Evolutionary conservation across 495 filamentous ascomycete genomes (phyloP), one percentile per base, ranked within the genome.

Genomic region (Aspergillus bertholletiae): DNA sequence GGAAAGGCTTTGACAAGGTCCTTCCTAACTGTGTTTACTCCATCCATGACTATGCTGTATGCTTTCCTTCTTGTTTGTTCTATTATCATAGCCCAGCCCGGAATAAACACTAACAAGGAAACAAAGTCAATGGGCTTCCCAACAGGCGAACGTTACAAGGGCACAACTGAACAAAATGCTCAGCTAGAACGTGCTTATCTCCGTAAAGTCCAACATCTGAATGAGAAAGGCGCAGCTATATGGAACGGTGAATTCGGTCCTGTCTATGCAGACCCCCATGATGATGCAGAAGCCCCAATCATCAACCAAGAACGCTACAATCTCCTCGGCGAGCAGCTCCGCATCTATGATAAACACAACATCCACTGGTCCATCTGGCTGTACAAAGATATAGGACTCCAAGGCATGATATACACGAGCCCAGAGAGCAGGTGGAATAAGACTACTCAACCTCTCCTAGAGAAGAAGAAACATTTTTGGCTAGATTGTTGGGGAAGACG

Each of bases 231-330:
- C 13, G 74, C 79, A 3, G 78, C 83, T 4, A 78, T 82, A 61
- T 87, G 83, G 84, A 87, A 87, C 57, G 84, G 84, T 45, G 84
- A 87, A 56, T 87, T 84, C 51, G 84, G 84, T 1, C 84, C 83
- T 3, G 82, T 86, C 3, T 85, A 85, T 59, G 79, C 77, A 5
- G 60, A 73, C 32, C 59, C 67, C 3, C 39, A 55, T 17, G 60
- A 63, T 18, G 69, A 73, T 5, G 54, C 59, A 1, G 69, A 73
- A 1, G 68, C 69, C 2, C 66, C 74, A 39, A 59, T 74, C 7
- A 77, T 78, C 48, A 86, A 86, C 59, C 54, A 73, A 51, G 62
- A 71, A 21, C 68, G 84, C 8, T 83, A 80, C 59, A 67, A 74
- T 13, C 65, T 86, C 2, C 73, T 86, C 7, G 73, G 75, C 5